Conservation (phyloP, 2,329 filamentous ascomycete genomes). For the Fusarium goolgardi region DNA sequence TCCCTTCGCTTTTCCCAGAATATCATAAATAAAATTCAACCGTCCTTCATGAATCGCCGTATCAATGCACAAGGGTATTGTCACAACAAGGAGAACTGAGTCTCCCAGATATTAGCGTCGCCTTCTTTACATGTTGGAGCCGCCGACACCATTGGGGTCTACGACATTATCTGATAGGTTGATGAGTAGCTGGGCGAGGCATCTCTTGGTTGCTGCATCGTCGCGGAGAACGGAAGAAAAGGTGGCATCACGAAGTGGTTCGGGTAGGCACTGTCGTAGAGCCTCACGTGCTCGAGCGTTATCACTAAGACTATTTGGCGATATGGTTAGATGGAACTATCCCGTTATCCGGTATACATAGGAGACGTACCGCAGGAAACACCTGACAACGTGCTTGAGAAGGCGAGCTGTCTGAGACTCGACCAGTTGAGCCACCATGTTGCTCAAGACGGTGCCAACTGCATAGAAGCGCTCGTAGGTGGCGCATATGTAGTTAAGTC, state of each 20-base stretch:
- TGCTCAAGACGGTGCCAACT: constrained; percentile 95
- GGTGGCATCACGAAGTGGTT: constrained; percentile 97
- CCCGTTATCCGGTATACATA: neutral
- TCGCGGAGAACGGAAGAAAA: constrained; percentile 97
- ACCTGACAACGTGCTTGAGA: constrained; percentile 96
- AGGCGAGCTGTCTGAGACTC: constrained; percentile 96
- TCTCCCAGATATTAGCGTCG: constrained; percentile 28
- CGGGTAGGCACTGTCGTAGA: constrained; percentile 92
- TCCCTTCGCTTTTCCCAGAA: constrained; percentile 49
- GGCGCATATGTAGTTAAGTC: constrained; percentile 97
- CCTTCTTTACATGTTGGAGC: constrained; percentile 51
- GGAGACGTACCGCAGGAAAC: constrained; percentile 87
- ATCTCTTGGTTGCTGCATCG: constrained; percentile 96
- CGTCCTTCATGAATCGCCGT: constrained; percentile 46
- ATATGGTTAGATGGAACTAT: constrained; percentile 21
- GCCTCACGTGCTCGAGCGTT: constrained; percentile 96
- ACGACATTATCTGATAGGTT: constrained; percentile 92
- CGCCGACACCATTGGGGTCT: constrained; percentile 55
- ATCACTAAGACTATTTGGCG: constrained; percentile 78
- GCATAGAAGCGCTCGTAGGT: constrained; percentile 99
- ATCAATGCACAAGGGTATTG: constrained; percentile 48
- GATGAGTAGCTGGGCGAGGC: constrained; percentile 94
- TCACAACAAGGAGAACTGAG: constrained; percentile 39
- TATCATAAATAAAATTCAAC: constrained; percentile 47
- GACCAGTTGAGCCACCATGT: constrained; percentile 98